These are phyloP conservation scores for Populus alba DNA, from an alignment of 345 rosid genomes.

Conservation along the genomic window DNA sequence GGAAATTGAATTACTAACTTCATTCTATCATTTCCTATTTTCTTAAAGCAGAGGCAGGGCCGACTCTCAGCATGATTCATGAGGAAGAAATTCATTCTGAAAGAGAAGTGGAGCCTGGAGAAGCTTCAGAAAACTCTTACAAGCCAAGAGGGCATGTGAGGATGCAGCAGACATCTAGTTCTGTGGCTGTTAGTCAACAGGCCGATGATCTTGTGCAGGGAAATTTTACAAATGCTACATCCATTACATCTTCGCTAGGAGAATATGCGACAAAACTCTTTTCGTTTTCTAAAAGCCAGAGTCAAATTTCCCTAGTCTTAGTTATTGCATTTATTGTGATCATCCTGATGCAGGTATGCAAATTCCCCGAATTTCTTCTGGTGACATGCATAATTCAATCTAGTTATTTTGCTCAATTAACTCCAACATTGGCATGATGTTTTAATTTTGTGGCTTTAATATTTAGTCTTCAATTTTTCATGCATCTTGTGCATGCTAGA, in stretches of 20 bases:
- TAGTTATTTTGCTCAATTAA: neutral
- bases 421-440: neutral
- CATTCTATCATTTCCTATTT: constrained; percentile 4
- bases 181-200: constrained; percentile 20
- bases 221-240: constrained; percentile 20
- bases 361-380: neutral
- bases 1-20: neutral
- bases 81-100: constrained; percentile 30
- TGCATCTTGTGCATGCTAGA: too few relatives aligned
- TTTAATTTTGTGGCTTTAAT: neutral
- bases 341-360: constrained; percentile 83
- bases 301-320: constrained; percentile 52
- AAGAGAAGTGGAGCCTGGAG: constrained; percentile 27
- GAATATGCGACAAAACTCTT: constrained; percentile 37
- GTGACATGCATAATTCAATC: neutral
- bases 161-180: constrained; percentile 24
- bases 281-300: constrained; percentile 47
- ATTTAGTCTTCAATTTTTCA: neutral
- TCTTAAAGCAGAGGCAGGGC: constrained; percentile 29
- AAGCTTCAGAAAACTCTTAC: constrained; percentile 34
- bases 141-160: constrained; percentile 22
- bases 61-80: constrained; percentile 24
- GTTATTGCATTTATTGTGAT: constrained; percentile 63
- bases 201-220: constrained; percentile 26
- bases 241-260: constrained; percentile 24